phyloP scores from a whole-genome alignment of 2,329 filamentous ascomycete genomes.

The Pseudogymnoascus sp. region DNA sequence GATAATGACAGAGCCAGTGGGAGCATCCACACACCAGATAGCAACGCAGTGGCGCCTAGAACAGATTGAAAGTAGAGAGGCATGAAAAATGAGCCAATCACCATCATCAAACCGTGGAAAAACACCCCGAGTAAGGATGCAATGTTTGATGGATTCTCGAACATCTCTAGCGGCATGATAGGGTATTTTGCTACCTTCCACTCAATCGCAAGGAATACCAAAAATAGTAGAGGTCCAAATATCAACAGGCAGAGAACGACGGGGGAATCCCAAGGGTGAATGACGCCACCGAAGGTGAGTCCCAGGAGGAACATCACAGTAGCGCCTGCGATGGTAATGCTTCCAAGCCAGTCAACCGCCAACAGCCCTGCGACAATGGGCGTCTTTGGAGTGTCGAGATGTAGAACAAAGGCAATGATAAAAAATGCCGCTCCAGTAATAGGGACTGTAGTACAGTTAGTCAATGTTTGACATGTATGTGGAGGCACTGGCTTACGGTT shows the following conservation, averaged over 20 bases:
- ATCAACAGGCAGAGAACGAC: conserved; percentile 40
- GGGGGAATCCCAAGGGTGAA: conserved; percentile 46
- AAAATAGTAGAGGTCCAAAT: conserved; percentile 52
- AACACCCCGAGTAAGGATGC: conserved; percentile 60
- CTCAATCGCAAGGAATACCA: conserved; percentile 61
- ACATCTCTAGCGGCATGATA: conserved; percentile 66
- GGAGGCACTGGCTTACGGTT: not conserved
- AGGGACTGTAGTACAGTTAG: conserved; percentile 45
- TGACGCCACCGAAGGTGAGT: conserved; percentile 73
- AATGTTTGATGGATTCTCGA: conserved; percentile 56
- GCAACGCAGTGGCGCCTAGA: conserved; percentile 56
- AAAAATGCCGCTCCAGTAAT: conserved; percentile 32
- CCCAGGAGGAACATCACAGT: conserved; percentile 82
- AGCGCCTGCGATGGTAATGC: conserved; percentile 54
- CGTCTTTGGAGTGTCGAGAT: conserved; percentile 59
- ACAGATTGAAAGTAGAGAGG: conserved; percentile 74
- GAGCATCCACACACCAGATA: conserved; percentile 69
- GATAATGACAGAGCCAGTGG: conserved; percentile 62
- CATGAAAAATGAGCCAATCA: conserved; percentile 19
- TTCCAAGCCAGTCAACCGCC: conserved; percentile 53
- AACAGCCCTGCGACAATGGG: conserved; percentile 52
- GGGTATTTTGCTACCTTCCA: conserved; percentile 66
- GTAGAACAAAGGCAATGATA: conserved; percentile 53
- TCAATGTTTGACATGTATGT: conserved; percentile 28
- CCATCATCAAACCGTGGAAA: conserved; percentile 52